Evolutionary conservation across 768 basidiomycete genomes (phyloP).

Genomic region (Russula olivacea): DNA sequence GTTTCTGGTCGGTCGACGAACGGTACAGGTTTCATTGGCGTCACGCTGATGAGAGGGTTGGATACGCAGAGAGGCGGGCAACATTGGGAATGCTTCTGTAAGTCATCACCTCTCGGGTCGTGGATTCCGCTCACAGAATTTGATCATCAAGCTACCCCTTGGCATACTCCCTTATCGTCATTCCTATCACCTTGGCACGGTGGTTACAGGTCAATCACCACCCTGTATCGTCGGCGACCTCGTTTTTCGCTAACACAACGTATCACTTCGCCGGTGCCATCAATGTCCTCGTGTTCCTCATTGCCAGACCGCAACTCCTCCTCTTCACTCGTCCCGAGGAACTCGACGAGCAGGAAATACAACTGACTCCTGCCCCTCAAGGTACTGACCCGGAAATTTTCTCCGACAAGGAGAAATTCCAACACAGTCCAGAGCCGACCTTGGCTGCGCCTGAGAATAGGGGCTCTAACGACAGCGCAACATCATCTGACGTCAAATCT

Average conservation of each 20-base stretch:
- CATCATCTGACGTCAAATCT: not conserved
- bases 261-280: slow-evolving; percentile 36
- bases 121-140: not conserved
- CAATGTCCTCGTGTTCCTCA: slow-evolving; percentile 38
- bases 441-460: not conserved
- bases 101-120: too few species aligned
- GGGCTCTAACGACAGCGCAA: not conserved
- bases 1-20: slow-evolving; percentile 33
- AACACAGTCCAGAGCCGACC: not conserved
- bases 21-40: slow-evolving; percentile 30
- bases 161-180: too few species aligned
- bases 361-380: not conserved
- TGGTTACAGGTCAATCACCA: slow-evolving; percentile 5
- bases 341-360: not conserved
- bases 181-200: too few species aligned
- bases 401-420: too few species aligned
- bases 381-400: too few species aligned
- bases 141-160: too few species aligned
- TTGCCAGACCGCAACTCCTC: slow-evolving; percentile 23
- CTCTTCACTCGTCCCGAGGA: slow-evolving; percentile 21
- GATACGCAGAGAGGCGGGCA: slow-evolving; percentile 4
- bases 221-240: slow-evolving; percentile 31
- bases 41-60: slow-evolving; percentile 1
- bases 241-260: too few species aligned
- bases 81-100: slow-evolving; percentile 27